Evolutionary conservation across 2,329 filamentous ascomycete genomes (phyloP), one percentile per base, ranked within the genome.

Genomic region (Colletotrichum liriopes): DNA sequence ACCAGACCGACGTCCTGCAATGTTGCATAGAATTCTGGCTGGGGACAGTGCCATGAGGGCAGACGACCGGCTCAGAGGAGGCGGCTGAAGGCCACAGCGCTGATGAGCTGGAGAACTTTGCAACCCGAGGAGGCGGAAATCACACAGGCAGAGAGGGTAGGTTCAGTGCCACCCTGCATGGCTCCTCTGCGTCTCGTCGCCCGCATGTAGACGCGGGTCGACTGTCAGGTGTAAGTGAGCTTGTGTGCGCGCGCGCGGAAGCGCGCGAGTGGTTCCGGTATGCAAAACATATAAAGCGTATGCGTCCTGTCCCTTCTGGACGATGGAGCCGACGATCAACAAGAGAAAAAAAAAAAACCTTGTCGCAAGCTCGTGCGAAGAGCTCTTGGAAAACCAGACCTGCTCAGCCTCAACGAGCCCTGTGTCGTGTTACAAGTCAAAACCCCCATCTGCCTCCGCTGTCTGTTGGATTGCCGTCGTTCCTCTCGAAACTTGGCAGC

Each of bases 171-270:
- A 72, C 70, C 70, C 70, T 72, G 66, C 70, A 72, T 41, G 59
- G 54, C 70, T 72, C 66, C 69, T 72, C 59, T 60, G 58, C 69
- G 54, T 72, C 70, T 70, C 54, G 66, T 65, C 54, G 65, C 70
- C 70, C 70, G 70, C 70, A 72, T 65, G 39, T n/a, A 29, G 54
- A 60, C 70, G 67, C 67, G 61, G 62, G 71, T 73, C 67, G 56
- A 59, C 47, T 71, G 71, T 59, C 43, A 73, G 67, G 61, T 73
- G 71, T 67, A 71, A 73, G 67, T 71, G 67, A 73, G 67, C 61
- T 47, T 70, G 66, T 67, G 71, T 71, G 67, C 37, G 49, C 56
- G 49, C 56, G 71, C 60, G 67, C 61, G 41, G 23, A 65, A 70
- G 43, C 23, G 59, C 49, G 65, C 58, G 58, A 41, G 64, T 71